Evolutionary conservation across 768 basidiomycete genomes (phyloP).

Genomic region (Coprinellus aureogranulatus): DNA sequence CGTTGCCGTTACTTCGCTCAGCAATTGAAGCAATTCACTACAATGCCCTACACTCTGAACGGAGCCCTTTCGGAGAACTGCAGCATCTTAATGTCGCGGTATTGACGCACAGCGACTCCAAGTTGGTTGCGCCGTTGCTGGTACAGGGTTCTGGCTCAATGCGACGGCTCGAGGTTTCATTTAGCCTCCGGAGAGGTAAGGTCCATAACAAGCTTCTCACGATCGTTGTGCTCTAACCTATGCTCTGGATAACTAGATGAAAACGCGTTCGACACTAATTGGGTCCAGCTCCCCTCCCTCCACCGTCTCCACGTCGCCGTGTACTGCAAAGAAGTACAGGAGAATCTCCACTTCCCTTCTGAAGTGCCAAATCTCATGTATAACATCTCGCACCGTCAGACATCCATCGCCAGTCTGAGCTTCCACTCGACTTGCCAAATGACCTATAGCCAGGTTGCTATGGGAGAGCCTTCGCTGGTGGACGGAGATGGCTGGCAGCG

Average conservation of each 20-base stretch:
- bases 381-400: background rate
- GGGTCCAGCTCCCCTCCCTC: background rate
- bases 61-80: background rate
- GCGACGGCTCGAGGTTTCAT: background rate
- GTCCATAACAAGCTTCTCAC: background rate
- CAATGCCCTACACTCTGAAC: background rate
- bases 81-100: slow-evolving; percentile 2
- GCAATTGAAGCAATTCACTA: background rate
- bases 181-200: background rate
- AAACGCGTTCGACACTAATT: background rate
- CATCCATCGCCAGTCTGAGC: background rate
- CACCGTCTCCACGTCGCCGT: background rate
- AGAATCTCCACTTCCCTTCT: background rate
- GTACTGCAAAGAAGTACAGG: background rate
- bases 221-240: too few species aligned
- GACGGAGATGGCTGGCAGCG: background rate
- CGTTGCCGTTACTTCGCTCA: background rate
- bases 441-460: background rate
- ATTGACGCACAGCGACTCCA: background rate
- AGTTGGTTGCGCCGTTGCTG: background rate
- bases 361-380: slow-evolving; percentile 1
- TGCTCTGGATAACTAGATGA: background rate
- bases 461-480: background rate
- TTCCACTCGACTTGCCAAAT: background rate
- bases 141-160: background rate